A percentile compares a stretch with the other conserved stretches of the same genome.
Evolutionary conservation across 495 filamentous ascomycete species (phyloP).

Genomic region (Letharia lupina): DNA sequence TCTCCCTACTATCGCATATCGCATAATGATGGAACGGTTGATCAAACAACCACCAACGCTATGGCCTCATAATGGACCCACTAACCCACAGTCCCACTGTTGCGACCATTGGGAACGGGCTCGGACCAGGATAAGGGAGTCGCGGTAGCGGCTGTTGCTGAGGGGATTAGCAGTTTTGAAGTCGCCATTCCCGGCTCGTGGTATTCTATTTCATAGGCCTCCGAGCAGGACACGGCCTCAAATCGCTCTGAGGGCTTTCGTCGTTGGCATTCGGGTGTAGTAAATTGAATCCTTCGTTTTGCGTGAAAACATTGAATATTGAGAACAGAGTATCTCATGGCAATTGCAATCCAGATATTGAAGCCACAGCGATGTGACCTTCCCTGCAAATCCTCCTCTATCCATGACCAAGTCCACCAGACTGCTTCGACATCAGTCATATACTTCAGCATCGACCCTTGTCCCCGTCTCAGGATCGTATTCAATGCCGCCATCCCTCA

Average conservation of each 20-base stretch:
- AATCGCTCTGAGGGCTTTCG: not conserved
- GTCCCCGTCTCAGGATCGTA: slow-evolving; percentile 23
- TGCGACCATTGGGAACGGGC: too few species aligned
- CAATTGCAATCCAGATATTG: not conserved
- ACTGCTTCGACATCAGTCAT: slow-evolving; percentile 10
- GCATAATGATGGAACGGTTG: too few species aligned
- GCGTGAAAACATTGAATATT: not conserved
- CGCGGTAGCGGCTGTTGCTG: too few species aligned
- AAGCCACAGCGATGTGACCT: not conserved
- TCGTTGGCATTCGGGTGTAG: not conserved
- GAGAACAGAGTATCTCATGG: not conserved
- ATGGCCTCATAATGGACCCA: too few species aligned
- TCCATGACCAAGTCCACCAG: not conserved
- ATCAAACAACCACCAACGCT: too few species aligned
- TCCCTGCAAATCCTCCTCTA: not conserved
- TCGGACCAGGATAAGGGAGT: too few species aligned
- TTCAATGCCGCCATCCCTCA: slow-evolving; percentile 12
- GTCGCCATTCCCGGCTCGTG: too few species aligned
- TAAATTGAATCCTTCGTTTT: not conserved
- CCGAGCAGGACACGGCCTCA: not conserved
- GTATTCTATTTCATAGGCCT: too few species aligned
- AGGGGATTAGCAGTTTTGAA: too few species aligned
- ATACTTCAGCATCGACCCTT: slow-evolving; percentile 16
- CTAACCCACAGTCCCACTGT: too few species aligned
- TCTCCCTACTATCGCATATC: too few species aligned